Percentiles rank a stretch among this genome's conserved stretches.
Conservation (phyloP, 441 rosid species). For the Syzygium syzygioides region DNA sequence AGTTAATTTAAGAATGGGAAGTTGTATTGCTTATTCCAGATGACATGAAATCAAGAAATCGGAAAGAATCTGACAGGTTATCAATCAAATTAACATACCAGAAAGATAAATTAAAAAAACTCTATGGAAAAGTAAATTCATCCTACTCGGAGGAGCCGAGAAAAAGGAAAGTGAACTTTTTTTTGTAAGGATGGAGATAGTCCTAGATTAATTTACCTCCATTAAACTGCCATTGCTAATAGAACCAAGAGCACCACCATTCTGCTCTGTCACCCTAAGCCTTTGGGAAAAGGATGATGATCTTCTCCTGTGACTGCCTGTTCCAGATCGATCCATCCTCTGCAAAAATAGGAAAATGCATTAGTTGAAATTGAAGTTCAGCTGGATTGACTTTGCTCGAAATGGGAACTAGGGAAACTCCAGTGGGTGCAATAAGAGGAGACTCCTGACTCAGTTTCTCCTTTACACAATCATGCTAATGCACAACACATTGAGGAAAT, state of each 20-base stretch:
- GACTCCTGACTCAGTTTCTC: not conserved
- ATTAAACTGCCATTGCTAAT: conserved; percentile 77
- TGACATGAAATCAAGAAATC: not conserved
- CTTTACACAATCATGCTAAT: not conserved
- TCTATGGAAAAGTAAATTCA: not conserved
- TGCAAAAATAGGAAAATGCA: conserved; percentile 21
- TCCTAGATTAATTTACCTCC: conserved; percentile 52
- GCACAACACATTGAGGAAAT: not conserved
- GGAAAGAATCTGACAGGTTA: not conserved
- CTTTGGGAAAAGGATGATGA: conserved; percentile 49
- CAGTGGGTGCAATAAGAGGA: not conserved
- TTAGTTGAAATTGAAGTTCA: not conserved
- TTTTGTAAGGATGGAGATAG: not conserved
- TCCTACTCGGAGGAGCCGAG: not conserved
- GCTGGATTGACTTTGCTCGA: not conserved
- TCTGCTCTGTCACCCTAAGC: conserved; percentile 56
- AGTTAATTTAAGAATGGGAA: not conserved
- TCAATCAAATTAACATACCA: not conserved
- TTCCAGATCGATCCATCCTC: conserved; percentile 86
- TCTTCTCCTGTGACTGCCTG: conserved; percentile 74
- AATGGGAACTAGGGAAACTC: not conserved
- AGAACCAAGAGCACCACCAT: conserved; percentile 52
- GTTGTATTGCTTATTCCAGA: not conserved
- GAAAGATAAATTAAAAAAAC: not conserved
- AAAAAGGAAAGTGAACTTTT: not conserved